Evolutionary conservation across 768 basidiomycete genomes (phyloP), one percentile per base, ranked within the genome.

Genomic region (Lactarius trivialis): DNA sequence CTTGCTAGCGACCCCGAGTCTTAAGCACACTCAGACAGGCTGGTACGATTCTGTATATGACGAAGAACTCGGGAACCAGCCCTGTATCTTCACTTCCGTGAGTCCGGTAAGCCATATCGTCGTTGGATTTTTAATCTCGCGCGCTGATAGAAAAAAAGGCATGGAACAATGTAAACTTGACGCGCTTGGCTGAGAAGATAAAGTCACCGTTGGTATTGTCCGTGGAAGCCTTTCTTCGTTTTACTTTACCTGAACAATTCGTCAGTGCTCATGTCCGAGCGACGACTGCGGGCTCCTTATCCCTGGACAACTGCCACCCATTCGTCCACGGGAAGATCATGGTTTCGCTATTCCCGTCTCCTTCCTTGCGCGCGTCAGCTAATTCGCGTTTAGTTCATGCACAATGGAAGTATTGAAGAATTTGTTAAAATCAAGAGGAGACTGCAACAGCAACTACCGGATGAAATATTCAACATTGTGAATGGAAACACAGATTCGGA

Each of bases 401-500:
- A 95, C 73, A 98, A 97, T 67, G 96, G 96, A 58, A 86, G 85
- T n/a, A 90, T 99, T 59, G 85, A 89, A 48, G 85, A 91, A 5
- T 98, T 98, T 73, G 74, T 74, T 49, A 76, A 78, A 61, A 82
- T 98, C 67, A 98, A 95, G 75, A 82, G 97, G 30, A 81, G 78
- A 32, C 73, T 99, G 8, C 94, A 96, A 70, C 77, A 77, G 36
- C 79, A 79, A 30, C 74, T 99, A 15, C 79, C 89, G 0, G 95
- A 99, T 71, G 85, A 87, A 63, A 81, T 93, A 39, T 99, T 93
- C 75, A 79, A 91, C 57, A 81, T 84, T 68, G 93, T 95, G 1
- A 86, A 89, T 60, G 97, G 97, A 58, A 95, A 98, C 70, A 98
- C 97, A 89, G 96, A 99, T 74, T 95, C 93, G 4, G 95, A 99